These are phyloP conservation scores for Powellomyces hirtus DNA, from an alignment of 192 early-diverging fungal genomes.

Conservation along the genomic window DNA sequence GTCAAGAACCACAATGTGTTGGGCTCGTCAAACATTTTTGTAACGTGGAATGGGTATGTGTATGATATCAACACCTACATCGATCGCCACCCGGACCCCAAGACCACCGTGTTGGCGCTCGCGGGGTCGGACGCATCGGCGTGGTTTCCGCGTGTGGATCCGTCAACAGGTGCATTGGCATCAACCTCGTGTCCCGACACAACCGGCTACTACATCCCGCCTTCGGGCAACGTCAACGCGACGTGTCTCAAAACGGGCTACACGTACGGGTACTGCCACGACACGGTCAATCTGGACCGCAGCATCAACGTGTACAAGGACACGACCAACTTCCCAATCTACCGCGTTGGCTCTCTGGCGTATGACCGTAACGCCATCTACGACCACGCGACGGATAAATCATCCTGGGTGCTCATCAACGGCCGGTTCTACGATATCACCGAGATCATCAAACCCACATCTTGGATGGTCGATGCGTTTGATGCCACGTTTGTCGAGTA, in stretches of 20 bases:
- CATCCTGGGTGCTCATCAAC: constrained; percentile 67
- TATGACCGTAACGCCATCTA: constrained; percentile 52
- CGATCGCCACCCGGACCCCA: constrained; percentile 31
- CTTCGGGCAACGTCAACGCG: background rate
- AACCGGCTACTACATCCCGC: background rate
- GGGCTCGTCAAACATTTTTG: constrained; percentile 16
- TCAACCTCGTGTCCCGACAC: background rate
- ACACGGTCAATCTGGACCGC: constrained; percentile 20
- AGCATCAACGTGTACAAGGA: constrained; percentile 31
- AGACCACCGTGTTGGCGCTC: constrained; percentile 16
- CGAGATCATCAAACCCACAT: constrained; percentile 36
- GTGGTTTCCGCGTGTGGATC: constrained; percentile 39
- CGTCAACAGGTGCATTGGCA: constrained; percentile 7
- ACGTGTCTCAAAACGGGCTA: background rate
- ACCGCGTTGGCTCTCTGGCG: constrained; percentile 36
- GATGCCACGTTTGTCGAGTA: constrained; percentile 57
- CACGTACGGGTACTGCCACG: constrained; percentile 37
- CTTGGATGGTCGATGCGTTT: constrained; percentile 9
- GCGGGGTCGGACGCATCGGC: constrained; percentile 37
- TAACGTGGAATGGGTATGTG: constrained; percentile 47
- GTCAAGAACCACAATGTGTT: constrained; percentile 23
- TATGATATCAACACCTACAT: constrained; percentile 40
- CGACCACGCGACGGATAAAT: constrained; percentile 47
- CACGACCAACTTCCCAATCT: constrained; percentile 16
- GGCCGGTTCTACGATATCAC: constrained; percentile 82